A percentile compares a stretch with the other conserved stretches of the same genome.
These are phyloP conservation scores for Aspergillus bombycis DNA, from an alignment of 2,329 filamentous ascomycete species.

Conservation along the genomic window DNA sequence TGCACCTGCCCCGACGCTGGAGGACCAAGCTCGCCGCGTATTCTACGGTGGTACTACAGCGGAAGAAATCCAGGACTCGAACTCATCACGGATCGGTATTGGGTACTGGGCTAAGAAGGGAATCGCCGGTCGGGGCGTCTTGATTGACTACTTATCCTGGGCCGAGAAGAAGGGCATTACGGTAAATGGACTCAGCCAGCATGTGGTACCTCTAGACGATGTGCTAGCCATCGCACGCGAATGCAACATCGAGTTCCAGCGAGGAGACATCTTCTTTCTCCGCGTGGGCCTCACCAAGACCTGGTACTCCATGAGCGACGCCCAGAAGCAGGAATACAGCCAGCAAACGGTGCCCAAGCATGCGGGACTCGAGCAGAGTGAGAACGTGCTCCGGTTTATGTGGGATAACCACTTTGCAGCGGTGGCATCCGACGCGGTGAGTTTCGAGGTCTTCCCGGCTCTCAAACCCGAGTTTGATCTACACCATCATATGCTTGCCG, in stretches of 20 bases:
- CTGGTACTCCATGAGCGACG: slow-evolving; percentile 35
- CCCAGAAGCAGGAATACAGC: slow-evolving; percentile 34
- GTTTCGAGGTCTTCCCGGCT: slow-evolving; percentile 57
- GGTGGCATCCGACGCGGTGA: slow-evolving; percentile 62
- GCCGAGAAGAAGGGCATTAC: slow-evolving; percentile 36
- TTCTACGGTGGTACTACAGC: slow-evolving; percentile 43
- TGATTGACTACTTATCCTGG: slow-evolving; percentile 44
- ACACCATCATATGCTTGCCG: slow-evolving; percentile 41
- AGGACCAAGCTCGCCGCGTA: slow-evolving; percentile 32
- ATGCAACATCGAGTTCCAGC: slow-evolving; percentile 38
- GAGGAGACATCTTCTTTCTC: slow-evolving; percentile 45
- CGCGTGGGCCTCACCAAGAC: slow-evolving; percentile 40
- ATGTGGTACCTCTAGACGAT: slow-evolving; percentile 39
- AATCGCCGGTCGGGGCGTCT: slow-evolving; percentile 44
- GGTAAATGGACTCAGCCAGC: slow-evolving; percentile 36
- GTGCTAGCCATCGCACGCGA: slow-evolving; percentile 39
- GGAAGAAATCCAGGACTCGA: slow-evolving; percentile 37
- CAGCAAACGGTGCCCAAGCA: slow-evolving; percentile 36
- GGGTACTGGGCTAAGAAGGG: slow-evolving; percentile 43
- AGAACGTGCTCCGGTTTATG: slow-evolving; percentile 56
- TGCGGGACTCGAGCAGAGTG: slow-evolving; percentile 43
- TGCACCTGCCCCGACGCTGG: slow-evolving; percentile 42
- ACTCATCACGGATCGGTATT: slow-evolving; percentile 39
- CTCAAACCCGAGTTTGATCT: slow-evolving; percentile 37
- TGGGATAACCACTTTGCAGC: slow-evolving; percentile 64